Conservation (phyloP, 768 basidiomycete species). For the Leccinum variicolor region DNA sequence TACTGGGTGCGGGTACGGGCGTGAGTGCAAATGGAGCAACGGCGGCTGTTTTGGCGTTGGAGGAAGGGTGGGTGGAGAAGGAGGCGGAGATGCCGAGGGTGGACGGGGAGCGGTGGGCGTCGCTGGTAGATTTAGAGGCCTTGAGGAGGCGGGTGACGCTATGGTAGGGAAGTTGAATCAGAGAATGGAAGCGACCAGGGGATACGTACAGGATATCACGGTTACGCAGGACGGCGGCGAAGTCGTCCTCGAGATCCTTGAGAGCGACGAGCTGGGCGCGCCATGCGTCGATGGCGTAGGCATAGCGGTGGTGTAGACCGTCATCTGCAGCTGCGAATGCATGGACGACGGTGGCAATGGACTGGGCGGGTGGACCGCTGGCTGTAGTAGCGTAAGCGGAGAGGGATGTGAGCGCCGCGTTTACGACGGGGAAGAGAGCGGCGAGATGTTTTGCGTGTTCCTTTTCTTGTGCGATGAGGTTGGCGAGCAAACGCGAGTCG, state of each 20-base stretch:
- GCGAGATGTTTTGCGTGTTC: constrained; percentile 62
- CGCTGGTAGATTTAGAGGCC: constrained; percentile 56
- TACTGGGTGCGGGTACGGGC: constrained; percentile 4
- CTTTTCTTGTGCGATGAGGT: constrained; percentile 68
- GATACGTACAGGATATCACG: constrained; percentile 74
- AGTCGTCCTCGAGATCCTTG: constrained; percentile 70
- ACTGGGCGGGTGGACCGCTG: constrained; percentile 37
- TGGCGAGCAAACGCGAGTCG: constrained; percentile 68
- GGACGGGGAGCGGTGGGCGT: constrained; percentile 30
- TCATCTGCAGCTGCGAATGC: constrained; percentile 64
- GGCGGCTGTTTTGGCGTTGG: constrained; percentile 21
- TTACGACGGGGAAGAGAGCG: constrained; percentile 55
- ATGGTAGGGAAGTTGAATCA: neutral
- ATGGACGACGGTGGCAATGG: constrained; percentile 44
- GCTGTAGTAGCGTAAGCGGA: constrained; percentile 70
- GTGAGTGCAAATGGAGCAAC: too few species aligned
- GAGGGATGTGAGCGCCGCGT: constrained; percentile 59
- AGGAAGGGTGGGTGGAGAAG: constrained; percentile 39
- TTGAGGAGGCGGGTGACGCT: constrained; percentile 82
- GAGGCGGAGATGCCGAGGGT: constrained; percentile 39
- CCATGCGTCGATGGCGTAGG: constrained; percentile 61
- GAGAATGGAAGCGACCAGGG: neutral
- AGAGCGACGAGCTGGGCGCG: constrained; percentile 55
- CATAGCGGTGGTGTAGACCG: constrained; percentile 56
- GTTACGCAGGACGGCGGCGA: constrained; percentile 61